These are phyloP conservation scores for Microthyrium microscopicum DNA, from an alignment of 2,329 filamentous ascomycete species.

Conservation along the genomic window DNA sequence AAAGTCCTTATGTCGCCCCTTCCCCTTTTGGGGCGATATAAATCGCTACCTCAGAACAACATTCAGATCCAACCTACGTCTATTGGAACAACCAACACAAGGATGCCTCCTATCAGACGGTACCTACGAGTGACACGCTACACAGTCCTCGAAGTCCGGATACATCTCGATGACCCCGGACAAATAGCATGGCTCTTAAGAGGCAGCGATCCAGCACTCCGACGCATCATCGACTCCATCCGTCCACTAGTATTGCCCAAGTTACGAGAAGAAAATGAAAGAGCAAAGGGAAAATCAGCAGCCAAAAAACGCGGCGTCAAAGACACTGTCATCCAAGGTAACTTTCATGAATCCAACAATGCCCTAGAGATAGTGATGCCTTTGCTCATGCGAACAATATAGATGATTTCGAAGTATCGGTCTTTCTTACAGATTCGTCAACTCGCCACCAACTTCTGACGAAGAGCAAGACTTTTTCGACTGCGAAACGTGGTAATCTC, in stretches of 20 bases:
- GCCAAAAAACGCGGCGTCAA: constrained; percentile 73
- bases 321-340: constrained; percentile 71
- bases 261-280: constrained; percentile 60
- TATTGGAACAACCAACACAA: too few species aligned
- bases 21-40: too few species aligned
- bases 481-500: too few species aligned
- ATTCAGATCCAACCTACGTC: too few species aligned
- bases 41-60: too few species aligned
- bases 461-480: constrained; percentile 66
- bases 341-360: background rate
- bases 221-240: constrained; percentile 69
- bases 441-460: constrained; percentile 74
- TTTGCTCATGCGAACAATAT: constrained; percentile 8
- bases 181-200: constrained; percentile 73
- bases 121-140: constrained; percentile 86
- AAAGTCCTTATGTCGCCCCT: too few species aligned
- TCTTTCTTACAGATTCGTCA: constrained; percentile 77
- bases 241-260: constrained; percentile 80
- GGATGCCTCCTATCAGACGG: constrained; percentile 73
- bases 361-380: background rate
- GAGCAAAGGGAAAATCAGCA: constrained; percentile 40
- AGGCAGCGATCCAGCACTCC: constrained; percentile 57
- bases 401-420: constrained; percentile 93
- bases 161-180: constrained; percentile 84
- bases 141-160: constrained; percentile 89